Evolutionary conservation across 805 yeast genomes (phyloP).

Genomic region (Schwanniomyces polymorphus): DNA sequence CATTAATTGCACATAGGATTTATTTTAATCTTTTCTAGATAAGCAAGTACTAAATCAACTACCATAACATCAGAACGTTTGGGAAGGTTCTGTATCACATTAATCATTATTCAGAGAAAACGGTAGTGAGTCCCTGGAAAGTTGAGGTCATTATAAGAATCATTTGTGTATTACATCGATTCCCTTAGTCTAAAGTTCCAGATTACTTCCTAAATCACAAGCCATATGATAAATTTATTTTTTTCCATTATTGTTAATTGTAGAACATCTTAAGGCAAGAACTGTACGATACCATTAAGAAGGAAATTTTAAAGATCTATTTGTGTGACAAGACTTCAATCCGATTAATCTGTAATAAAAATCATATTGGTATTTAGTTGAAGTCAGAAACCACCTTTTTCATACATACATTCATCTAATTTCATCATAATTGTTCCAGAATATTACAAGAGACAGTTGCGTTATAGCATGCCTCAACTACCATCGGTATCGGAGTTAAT

Average conservation of each 20-base stretch:
- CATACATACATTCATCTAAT: too few species aligned
- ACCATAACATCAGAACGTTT: not conserved
- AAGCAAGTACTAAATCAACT: not conserved
- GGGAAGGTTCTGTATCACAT: not conserved
- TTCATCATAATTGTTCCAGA: too few species aligned
- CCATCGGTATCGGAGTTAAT: constrained; percentile 11
- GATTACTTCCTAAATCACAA: not conserved
- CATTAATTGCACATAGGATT: not conserved
- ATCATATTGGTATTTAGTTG: too few species aligned
- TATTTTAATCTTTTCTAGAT: not conserved
- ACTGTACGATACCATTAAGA: not conserved
- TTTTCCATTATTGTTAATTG: not conserved
- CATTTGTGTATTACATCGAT: not conserved
- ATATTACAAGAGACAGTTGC: not conserved
- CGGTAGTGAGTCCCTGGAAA: not conserved
- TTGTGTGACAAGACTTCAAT: too few species aligned
- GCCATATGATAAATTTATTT: not conserved
- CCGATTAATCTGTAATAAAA: too few species aligned
- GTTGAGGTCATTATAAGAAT: not conserved
- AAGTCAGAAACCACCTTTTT: too few species aligned
- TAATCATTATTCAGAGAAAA: not conserved
- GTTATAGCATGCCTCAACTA: constrained; percentile 7
- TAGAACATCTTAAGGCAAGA: too few species aligned
- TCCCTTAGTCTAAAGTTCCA: not conserved
- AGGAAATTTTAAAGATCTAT: too few species aligned